Base-by-base conservation (phyloP, 768 basidiomycete species). In the Hericium erinaceus region DNA sequence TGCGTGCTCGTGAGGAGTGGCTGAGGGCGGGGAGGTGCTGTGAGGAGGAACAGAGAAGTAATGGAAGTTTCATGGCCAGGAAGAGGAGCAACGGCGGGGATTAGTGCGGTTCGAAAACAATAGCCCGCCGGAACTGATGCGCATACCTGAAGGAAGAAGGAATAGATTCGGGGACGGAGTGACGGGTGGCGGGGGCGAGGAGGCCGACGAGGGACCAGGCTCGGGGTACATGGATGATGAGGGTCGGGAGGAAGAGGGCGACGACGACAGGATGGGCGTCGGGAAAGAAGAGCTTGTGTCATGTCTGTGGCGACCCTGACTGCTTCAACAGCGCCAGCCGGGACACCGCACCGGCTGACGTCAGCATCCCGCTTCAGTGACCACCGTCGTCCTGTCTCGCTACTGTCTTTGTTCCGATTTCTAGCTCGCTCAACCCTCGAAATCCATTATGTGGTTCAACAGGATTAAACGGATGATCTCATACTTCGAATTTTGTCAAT, bases 1-100 rank as follows among this genome's bases (percentile, higher is more conserved):
- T 92, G 82, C 1, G 90, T 90, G 72, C 89, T 88, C 41, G 77
- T 69, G 53, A 92, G 78, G 68, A 80, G 75, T 26, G 76, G 63
- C 51, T 62, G 68, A 12, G 68, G 68, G 39, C 65, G 78, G 40
- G 73, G 70, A 52, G 76, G 76, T 22, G 69, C 72, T 62, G 71
- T 20, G 48, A 40, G 28, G 50, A 28, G 39, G 15, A 33, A 33
- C 9, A 46, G 48, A 48, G 37, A 44, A 59, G 52, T 51, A 51
- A 40, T 49, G 7, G 26, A 20, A 20, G 11, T n/a, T 16, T 5
- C 38, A 55, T n/a, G 6, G 44, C 44, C 44, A 16, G 44, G n/a
- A 46, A 46, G 44, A n/a, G 44, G 12, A 11, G 16, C 16, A 46
- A 46, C 18, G 49, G 26, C 28, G 16, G 49, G 20, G 15, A 51